Evolutionary conservation across 495 filamentous ascomycete genomes (phyloP), one percentile per base, ranked within the genome.

Genomic region (Aspergillus wentii): DNA sequence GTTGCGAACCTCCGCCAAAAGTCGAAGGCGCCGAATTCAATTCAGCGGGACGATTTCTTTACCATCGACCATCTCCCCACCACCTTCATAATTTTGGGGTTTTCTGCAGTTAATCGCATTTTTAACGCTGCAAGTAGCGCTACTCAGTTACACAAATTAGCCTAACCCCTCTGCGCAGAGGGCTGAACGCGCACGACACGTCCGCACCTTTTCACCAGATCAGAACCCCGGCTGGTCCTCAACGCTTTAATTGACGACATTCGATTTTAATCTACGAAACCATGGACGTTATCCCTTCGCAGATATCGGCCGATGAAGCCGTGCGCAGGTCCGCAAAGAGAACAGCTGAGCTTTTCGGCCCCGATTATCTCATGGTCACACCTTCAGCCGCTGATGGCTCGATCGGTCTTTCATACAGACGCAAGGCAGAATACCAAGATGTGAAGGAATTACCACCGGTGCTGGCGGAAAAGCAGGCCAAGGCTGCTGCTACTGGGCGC

Each of bases 381-480:
- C 68, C 52, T 46, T 66, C 70, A 45, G 70, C 48, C 44, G 51
- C 41, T 49, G 55, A 61, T 43, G 56, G 58, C 17, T 58, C 59
- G 13, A 74, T 77, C 41, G 72, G 71, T 35, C 58, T 82, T 15
- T 69, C 78, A 6, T 72, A 76, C 34, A 66, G 80, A 43, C 77
- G 85, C 46, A 78, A 78, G 46, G 69, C 73, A 41, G 91, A 98
- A 68, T 98, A 98, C 54, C 73, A 81, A 47, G 68, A 85, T 48
- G 84, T 95, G 15, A 76, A 74, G 48, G 83, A 86, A 48, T 72
- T 97, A 20, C 92, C 92, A n/a, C 79, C 85, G 30, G 75, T 76
- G 10, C 76, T 98, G 10, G 91, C 86, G 36, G 83, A 83, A 38
- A 95, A 95, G 60, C 84, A 90, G 62, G 79, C 83, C 29, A 72